Conservation (phyloP, 176 grass and related monocot species). For the Cocos nucifera region DNA sequence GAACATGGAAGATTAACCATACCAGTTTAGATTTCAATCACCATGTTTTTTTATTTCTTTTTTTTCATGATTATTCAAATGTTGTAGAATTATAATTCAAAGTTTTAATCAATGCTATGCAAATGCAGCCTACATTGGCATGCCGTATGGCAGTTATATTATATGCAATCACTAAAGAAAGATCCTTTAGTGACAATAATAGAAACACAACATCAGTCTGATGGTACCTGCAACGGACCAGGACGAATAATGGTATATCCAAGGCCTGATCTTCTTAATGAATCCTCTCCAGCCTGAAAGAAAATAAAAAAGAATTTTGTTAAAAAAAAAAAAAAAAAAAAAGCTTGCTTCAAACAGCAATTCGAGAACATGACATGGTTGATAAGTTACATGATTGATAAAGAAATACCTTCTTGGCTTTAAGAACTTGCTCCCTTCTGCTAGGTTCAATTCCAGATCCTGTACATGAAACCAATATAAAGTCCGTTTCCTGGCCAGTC, state of each 20-base stretch:
- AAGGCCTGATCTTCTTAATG: constrained; percentile 85
- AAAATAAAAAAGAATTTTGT: neutral
- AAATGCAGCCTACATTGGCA: too few species aligned
- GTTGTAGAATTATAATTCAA: too few species aligned
- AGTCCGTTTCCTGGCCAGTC: constrained; percentile 88
- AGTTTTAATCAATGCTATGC: too few species aligned
- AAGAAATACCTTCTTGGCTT: constrained; percentile 82
- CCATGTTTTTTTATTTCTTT: too few species aligned
- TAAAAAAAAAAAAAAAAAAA: neutral
- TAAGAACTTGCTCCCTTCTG: constrained; percentile 94
- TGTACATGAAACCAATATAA: constrained; percentile 89
- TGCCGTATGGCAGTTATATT: too few species aligned
- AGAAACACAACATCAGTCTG: constrained; percentile 16
- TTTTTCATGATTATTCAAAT: too few species aligned
- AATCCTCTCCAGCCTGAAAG: constrained; percentile 84
- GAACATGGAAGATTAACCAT: too few species aligned
- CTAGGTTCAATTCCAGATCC: constrained; percentile 79
- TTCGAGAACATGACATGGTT: constrained; percentile 5
- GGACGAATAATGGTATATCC: constrained; percentile 95
- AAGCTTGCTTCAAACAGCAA: constrained; percentile 4
- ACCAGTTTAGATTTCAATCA: too few species aligned
- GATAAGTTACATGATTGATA: neutral
- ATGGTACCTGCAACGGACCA: constrained; percentile 65
- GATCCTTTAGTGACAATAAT: neutral
- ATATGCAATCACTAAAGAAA: too few species aligned